Percentiles rank a stretch among this genome's conserved stretches.
These are phyloP conservation scores for Aspergillus ruber DNA, from an alignment of 2,329 filamentous ascomycete genomes.

Conservation along the genomic window DNA sequence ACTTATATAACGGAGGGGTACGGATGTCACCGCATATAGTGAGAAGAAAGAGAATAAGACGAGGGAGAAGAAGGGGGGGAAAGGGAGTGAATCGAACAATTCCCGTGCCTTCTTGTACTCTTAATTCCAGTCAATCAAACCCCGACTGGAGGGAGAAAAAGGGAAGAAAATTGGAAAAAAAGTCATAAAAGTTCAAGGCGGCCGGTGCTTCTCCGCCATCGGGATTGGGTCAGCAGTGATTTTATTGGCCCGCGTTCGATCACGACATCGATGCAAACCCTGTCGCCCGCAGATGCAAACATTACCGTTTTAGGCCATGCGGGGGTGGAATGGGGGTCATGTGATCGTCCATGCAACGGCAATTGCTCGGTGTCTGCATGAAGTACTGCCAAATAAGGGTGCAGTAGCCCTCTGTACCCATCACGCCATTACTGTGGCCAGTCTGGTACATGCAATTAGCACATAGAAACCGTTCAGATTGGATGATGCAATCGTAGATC, in stretches of 20 bases:
- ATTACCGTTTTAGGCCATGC: constrained; percentile 16
- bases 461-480: no score
- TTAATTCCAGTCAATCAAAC: constrained; percentile 9
- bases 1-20: constrained; percentile 16
- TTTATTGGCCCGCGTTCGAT: constrained; percentile 36
- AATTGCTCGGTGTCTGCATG: not conserved
- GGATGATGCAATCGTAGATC: no score
- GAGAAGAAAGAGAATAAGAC: not conserved
- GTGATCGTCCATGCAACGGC: constrained; percentile 14
- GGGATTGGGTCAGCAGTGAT: constrained; percentile 28
- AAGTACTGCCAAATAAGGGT: no score
- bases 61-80: constrained; percentile 12
- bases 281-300: not conserved
- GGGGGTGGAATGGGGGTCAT: constrained; percentile 16
- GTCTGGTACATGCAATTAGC: no score
- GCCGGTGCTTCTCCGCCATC: constrained; percentile 26
- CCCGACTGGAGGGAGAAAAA: constrained; percentile 2
- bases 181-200: constrained; percentile 13
- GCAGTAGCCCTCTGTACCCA: no score
- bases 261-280: constrained; percentile 41
- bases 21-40: constrained; percentile 23
- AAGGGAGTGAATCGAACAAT: not conserved
- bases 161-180: constrained; percentile 11
- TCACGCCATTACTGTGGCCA: no score
- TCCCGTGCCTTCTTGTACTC: constrained; percentile 8